Evolutionary conservation across 225 moss, liverwort and hornwort genomes (phyloP), one percentile per base, ranked within the genome.

Genomic region (Physcomitrellopsis africana): DNA sequence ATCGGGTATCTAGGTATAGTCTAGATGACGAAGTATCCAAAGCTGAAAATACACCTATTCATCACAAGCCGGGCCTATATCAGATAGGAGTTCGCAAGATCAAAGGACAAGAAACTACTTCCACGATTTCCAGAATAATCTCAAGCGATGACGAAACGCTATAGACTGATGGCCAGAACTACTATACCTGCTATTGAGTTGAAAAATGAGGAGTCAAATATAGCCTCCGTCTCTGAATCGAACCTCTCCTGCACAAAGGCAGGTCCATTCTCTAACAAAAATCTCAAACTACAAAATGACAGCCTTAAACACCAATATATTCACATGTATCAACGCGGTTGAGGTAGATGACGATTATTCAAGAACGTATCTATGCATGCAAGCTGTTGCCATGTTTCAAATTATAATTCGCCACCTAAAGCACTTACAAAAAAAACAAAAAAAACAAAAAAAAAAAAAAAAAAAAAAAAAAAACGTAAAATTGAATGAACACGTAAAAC

Each of bases 191-290:
- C 90, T 75, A 99, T 87, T 49, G 94, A 92, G 79, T 90, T 87
- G 82, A 99, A 95, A 86, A 99, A 99, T 67, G 97, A 93, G 24
- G 97, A 99, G 81, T 94, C 94, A 82, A 97, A 97, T 56, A 99
- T 92, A 75, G 81, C 80, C 80, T 99, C 99, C 65, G 99, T 87
- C 72, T 95, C 93, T 57, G 82, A 66, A 64, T 95, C 99, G 86
- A 99, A 92, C 83, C 75, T 92, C 80, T 95, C 99, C 84, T 99
- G 95, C 83, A 99, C 79, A 88, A 66, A 72, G 73, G 74, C 76
- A 81, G 88, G 79, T 73, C 53, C 61, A 72, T 69, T 61, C 16
- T 83, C 77, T 80, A 79, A 76, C 75, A 76, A 80, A 81, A 56
- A 68, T 79, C 81, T 78, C 76, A 78, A 19, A 60, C 67, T 74